Evolutionary conservation across 2,329 filamentous ascomycete genomes (phyloP).

Genomic region (Beauveria sp.): DNA sequence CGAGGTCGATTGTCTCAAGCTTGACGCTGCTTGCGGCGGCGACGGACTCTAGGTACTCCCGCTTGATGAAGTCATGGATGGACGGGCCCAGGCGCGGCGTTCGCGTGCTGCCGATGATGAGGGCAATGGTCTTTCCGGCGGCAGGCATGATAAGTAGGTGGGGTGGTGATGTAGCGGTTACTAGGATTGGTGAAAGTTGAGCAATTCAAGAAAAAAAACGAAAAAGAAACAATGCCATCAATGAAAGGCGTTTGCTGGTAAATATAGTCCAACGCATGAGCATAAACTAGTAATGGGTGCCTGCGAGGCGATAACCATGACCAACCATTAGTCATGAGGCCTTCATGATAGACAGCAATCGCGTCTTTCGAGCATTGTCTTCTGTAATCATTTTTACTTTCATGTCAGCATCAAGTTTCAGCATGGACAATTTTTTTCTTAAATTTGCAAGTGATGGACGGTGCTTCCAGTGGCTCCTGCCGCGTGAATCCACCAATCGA

Average conservation of each 20-base stretch:
- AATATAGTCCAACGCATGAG: not conserved
- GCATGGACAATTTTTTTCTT: too few species aligned
- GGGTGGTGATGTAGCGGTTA: not conserved
- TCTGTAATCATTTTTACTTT: not conserved
- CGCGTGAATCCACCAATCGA: not conserved
- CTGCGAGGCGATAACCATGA: not conserved
- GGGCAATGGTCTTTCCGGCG: constrained; percentile 20
- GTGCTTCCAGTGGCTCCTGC: not conserved
- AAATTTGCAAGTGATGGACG: not conserved
- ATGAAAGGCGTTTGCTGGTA: not conserved
- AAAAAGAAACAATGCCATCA: not conserved
- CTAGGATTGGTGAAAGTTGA: not conserved
- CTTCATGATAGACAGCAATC: not conserved
- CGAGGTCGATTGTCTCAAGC: constrained; percentile 26
- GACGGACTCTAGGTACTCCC: constrained; percentile 20
- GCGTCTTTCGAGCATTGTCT: not conserved
- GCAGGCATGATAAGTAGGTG: not conserved
- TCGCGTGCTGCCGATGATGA: constrained; percentile 29
- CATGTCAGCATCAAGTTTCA: not conserved
- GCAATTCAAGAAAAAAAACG: not conserved
- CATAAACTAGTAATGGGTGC: not conserved
- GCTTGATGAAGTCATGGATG: constrained; percentile 24
- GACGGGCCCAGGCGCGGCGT: constrained; percentile 23
- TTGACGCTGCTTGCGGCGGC: constrained; percentile 15
- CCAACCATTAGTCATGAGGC: not conserved